phyloP scores from a whole-genome alignment of 78 protist genomes.

The Dictyostelium firmibasis region DNA sequence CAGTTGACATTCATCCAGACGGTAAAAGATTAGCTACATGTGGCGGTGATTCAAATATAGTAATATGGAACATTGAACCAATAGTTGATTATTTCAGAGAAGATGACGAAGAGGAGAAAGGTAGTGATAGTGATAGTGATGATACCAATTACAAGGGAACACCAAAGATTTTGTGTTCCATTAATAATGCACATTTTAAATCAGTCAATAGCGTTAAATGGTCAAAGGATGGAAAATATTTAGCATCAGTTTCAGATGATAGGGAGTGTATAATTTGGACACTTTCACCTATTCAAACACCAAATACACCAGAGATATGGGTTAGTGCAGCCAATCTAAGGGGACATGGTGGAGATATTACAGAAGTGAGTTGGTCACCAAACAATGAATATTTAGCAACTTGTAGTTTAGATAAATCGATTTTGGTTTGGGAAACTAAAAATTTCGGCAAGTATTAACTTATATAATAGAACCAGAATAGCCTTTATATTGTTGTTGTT shows the following conservation, averaged over 20 bases:
- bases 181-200: slow-evolving; percentile 61
- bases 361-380: slow-evolving; percentile 87
- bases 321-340: slow-evolving; percentile 80
- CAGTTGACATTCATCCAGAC: slow-evolving; percentile 80
- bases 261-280: slow-evolving; percentile 71
- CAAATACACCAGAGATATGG: slow-evolving; percentile 19
- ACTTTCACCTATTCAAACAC: background rate
- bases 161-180: background rate
- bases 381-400: slow-evolving; percentile 91
- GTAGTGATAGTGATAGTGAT: no score
- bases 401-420: slow-evolving; percentile 94
- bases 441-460: background rate
- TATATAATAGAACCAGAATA: no score
- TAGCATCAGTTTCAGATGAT: slow-evolving; percentile 90
- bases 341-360: slow-evolving; percentile 96
- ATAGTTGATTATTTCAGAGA: background rate
- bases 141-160: background rate
- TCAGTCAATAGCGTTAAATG: slow-evolving; percentile 88
- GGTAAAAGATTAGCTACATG: slow-evolving; percentile 88
- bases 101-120: background rate
- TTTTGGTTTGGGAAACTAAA: slow-evolving; percentile 94
- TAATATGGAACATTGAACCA: slow-evolving; percentile 71
- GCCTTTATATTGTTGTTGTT: no score
- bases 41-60: slow-evolving; percentile 86
- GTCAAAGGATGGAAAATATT: slow-evolving; percentile 80